phyloP scores from a whole-genome alignment of 2,329 filamentous ascomycete genomes.

The Tolypocladium paradoxum region DNA sequence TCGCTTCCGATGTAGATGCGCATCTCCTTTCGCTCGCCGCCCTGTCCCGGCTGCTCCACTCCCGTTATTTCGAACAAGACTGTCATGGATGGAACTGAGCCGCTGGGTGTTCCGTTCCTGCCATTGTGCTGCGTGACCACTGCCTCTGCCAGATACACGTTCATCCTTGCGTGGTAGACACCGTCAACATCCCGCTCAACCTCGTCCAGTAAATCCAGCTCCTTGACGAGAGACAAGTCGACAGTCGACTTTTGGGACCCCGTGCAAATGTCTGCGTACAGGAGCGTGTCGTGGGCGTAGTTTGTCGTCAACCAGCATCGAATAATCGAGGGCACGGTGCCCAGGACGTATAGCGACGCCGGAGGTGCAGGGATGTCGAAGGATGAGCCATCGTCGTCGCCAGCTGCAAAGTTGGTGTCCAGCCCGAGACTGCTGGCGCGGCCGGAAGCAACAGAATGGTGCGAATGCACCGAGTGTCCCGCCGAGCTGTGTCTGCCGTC shows the following conservation, averaged over 20 bases:
- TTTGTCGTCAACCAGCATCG: slow-evolving; percentile 89
- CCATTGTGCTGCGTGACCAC: slow-evolving; percentile 67
- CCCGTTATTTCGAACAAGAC: slow-evolving; percentile 69
- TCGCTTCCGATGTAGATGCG: slow-evolving; percentile 89
- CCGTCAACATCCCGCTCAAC: slow-evolving; percentile 57
- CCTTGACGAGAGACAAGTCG: slow-evolving; percentile 61
- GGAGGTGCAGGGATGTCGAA: slow-evolving; percentile 65
- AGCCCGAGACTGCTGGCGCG: slow-evolving; percentile 82
- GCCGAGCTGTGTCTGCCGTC: slow-evolving; percentile 90
- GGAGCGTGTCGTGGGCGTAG: slow-evolving; percentile 78
- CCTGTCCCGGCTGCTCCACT: slow-evolving; percentile 28
- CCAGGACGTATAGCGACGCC: slow-evolving; percentile 74
- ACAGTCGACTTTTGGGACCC: slow-evolving; percentile 84
- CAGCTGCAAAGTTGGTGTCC: slow-evolving; percentile 56
- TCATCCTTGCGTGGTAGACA: slow-evolving; percentile 58
- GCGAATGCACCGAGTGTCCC: slow-evolving; percentile 63
- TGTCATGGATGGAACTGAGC: slow-evolving; percentile 61
- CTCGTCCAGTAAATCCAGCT: slow-evolving; percentile 59
- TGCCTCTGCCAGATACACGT: slow-evolving; percentile 85
- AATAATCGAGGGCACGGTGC: slow-evolving; percentile 85
- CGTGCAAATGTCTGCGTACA: slow-evolving; percentile 88
- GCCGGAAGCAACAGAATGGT: slow-evolving; percentile 62
- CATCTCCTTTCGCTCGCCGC: slow-evolving; percentile 46
- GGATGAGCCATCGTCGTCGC: slow-evolving; percentile 56
- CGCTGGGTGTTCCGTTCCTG: slow-evolving; percentile 60